Percentiles rank a stretch among this genome's conserved stretches.
Conservation (phyloP, 2,329 filamentous ascomycete species). For the Monosporascus sp. region DNA sequence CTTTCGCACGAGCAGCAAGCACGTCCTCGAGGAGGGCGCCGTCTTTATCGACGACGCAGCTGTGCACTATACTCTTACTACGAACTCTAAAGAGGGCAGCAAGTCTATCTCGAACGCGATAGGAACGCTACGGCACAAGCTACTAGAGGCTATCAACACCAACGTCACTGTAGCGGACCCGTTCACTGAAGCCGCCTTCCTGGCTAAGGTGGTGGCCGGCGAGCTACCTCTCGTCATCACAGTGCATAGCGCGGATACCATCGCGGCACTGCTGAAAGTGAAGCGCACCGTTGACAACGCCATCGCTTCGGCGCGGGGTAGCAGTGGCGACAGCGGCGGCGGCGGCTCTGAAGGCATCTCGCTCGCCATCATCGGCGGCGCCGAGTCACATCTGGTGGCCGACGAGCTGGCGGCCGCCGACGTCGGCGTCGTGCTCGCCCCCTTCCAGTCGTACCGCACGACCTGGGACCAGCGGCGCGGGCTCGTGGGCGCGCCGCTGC, state of each 20-base stretch:
- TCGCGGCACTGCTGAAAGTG: conserved; percentile 53
- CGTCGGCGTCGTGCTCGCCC: conserved; percentile 57
- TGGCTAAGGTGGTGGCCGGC: conserved; percentile 50
- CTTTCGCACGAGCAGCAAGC: conserved; percentile 47
- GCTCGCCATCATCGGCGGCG: conserved; percentile 57
- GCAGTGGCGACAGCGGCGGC: conserved; percentile 1
- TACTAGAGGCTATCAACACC: conserved; percentile 45
- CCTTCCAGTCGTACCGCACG: conserved; percentile 49
- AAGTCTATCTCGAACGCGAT: conserved; percentile 51
- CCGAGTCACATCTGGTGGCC: conserved; percentile 58
- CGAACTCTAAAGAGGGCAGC: conserved; percentile 37
- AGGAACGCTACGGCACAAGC: conserved; percentile 45
- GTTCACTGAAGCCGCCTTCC: conserved; percentile 45
- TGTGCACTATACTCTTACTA: conserved; percentile 54
- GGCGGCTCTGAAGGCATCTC: conserved; percentile 29
- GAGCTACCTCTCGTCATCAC: conserved; percentile 52
- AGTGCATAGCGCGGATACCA: conserved; percentile 59
- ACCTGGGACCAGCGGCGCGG: conserved; percentile 59
- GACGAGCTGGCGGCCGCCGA: conserved; percentile 50
- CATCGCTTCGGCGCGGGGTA: conserved; percentile 16
- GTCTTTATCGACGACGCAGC: conserved; percentile 51
- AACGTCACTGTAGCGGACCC: conserved; percentile 32
- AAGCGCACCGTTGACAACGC: conserved; percentile 51
- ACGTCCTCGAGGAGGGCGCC: conserved; percentile 41
- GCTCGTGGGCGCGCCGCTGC: conserved; percentile 59